These are phyloP conservation scores for Fusarium sambucinum DNA, from an alignment of 2,329 filamentous ascomycete genomes.

Conservation along the genomic window DNA sequence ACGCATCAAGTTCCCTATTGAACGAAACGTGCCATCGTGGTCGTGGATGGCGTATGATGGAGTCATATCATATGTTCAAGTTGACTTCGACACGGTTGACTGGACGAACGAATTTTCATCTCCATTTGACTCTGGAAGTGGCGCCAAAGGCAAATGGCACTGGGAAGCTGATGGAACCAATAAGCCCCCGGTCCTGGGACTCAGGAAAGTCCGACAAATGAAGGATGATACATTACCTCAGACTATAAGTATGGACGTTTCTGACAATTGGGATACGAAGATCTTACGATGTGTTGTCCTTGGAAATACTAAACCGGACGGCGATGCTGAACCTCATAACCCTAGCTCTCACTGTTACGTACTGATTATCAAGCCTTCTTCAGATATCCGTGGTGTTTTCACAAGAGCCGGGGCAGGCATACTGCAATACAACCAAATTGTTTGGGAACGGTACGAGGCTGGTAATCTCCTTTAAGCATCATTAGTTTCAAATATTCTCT, in stretches of 20 bases:
- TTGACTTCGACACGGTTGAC: constrained; percentile 2
- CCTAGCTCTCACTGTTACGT: background rate
- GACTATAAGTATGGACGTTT: background rate
- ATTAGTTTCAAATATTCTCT: no score
- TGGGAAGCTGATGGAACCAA: background rate
- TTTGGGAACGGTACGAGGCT: background rate
- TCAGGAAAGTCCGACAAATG: background rate
- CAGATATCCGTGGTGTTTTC: background rate
- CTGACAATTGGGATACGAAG: background rate
- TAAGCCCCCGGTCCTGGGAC: background rate
- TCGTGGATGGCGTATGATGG: constrained; percentile 9
- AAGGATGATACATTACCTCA: background rate
- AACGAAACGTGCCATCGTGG: background rate
- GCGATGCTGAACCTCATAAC: background rate
- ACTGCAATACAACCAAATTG: background rate
- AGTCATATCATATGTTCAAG: background rate
- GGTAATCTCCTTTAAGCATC: background rate
- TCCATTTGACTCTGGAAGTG: background rate
- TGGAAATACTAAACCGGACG: background rate
- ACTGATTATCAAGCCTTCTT: background rate
- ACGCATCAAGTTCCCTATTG: background rate
- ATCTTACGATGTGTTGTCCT: background rate
- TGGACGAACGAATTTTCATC: constrained; percentile 1
- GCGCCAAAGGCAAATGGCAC: background rate
- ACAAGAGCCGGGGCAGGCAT: background rate